Base-by-base conservation (phyloP, 2,329 filamentous ascomycete species). In the Curvularia hawaiiensis region DNA sequence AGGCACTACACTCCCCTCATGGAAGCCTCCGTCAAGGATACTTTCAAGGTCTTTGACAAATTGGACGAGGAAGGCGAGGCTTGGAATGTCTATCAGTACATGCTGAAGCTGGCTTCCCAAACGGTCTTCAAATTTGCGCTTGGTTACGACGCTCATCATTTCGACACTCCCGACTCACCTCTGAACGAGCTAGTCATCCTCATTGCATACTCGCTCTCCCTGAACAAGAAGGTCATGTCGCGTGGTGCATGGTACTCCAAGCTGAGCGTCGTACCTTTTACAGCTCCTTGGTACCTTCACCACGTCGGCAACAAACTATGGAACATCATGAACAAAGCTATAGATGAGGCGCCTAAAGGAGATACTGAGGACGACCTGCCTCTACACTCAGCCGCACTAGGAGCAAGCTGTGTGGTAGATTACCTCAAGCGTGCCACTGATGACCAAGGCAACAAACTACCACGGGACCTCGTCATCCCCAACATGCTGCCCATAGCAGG, bases 341-440 rank as follows among this genome's bases (percentile, higher is more conserved):
- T 62, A 10, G 58, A 60, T 1, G 28, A 58, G 40, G 58, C 58
- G 7, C 54, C 52, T 12, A 60, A 60, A 33, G 60, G 58, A 12
- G 58, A 57, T 11, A 60, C 44, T 18, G 51, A 60, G 16, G 60
- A 60, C 4, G 58, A 62, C 24, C 39, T 62, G 4, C 68, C 71
- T 9, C 60, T 78, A 3, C 64, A 74, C 20, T 72, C 76, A 14
- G 75, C 76, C 22, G 76, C 76, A 2, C 54, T 77, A 10, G 67
- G 74, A 24, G 74, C 76, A 7, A 62, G 59, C 8, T 70, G 67
- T 49, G 61, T 73, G 16, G 64, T 60, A 18, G 61, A 67, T 33
- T 67, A 66, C 28, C 63, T 63, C 0, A 62, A 64, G 9, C 62
- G 65, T 10, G 65, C 63, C 12, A 62, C 59, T 11, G 65, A 68